Percentiles rank a stretch among this genome's conserved stretches.
These are phyloP conservation scores for Apiotrichum veenhuisii DNA, from an alignment of 1,284 basidiomycete species.

Conservation along the genomic window DNA sequence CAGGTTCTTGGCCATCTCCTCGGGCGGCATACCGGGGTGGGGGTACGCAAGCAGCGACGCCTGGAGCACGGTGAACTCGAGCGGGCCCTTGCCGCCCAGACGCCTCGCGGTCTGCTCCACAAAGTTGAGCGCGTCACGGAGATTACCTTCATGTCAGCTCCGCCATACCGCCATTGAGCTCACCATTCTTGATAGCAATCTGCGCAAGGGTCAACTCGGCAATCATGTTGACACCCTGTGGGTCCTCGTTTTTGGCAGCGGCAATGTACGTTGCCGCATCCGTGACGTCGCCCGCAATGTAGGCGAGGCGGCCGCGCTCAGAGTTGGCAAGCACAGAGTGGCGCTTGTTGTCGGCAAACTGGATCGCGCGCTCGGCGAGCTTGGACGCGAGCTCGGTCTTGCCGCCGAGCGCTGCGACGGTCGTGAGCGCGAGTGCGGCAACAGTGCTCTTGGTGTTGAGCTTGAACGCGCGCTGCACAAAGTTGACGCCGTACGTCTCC, in stretches of 20 bases:
- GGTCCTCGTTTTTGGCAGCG: slow-evolving; percentile 68
- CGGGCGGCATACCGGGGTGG: slow-evolving; percentile 68
- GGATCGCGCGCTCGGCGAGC: slow-evolving; percentile 84
- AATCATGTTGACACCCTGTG: slow-evolving; percentile 58
- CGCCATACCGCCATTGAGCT: slow-evolving; percentile 50
- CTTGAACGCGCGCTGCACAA: slow-evolving; percentile 39
- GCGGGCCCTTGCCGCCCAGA: slow-evolving; percentile 44
- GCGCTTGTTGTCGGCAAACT: slow-evolving; percentile 84
- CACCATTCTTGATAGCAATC: slow-evolving; percentile 68
- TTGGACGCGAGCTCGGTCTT: slow-evolving; percentile 66
- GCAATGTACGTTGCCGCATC: slow-evolving; percentile 71
- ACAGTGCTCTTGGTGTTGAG: slow-evolving; percentile 40
- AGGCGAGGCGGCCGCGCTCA: slow-evolving; percentile 72
- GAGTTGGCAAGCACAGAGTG: slow-evolving; percentile 71
- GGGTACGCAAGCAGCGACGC: slow-evolving; percentile 78
- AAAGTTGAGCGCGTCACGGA: slow-evolving; percentile 59
- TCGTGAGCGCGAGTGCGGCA: slow-evolving; percentile 35
- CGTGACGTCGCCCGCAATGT: slow-evolving; percentile 59
- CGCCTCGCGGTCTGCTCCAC: slow-evolving; percentile 65
- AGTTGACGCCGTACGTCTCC: slow-evolving; percentile 34
- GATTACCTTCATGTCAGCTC: slow-evolving; percentile 55
- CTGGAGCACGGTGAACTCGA: slow-evolving; percentile 82
- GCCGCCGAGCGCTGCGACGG: slow-evolving; percentile 30
- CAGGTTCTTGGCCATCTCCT: slow-evolving; percentile 69
- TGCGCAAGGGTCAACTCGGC: slow-evolving; percentile 81